These are phyloP conservation scores for Fusarium sp. DNA, from an alignment of 2,329 filamentous ascomycete genomes.

Conservation along the genomic window DNA sequence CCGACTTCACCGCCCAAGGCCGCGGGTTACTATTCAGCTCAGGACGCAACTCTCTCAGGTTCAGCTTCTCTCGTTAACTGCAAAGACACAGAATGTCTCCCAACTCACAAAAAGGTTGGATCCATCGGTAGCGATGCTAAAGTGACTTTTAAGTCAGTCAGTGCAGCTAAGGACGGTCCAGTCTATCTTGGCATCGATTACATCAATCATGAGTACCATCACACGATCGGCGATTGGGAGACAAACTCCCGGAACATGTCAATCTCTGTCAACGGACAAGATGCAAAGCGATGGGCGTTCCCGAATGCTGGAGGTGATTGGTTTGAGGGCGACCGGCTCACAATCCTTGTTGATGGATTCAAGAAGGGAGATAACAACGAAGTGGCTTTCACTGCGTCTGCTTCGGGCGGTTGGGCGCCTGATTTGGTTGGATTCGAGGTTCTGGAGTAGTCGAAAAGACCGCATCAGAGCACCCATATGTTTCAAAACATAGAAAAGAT, in stretches of 20 bases:
- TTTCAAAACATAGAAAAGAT: accelerated
- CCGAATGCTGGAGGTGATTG: slow-evolving; percentile 62
- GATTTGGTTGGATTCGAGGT: slow-evolving; percentile 57
- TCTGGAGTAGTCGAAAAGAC: not conserved
- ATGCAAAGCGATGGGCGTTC: slow-evolving; percentile 58
- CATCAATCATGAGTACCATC: slow-evolving; percentile 63
- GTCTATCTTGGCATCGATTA: slow-evolving; percentile 60
- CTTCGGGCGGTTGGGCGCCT: slow-evolving; percentile 48
- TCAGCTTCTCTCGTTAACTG: slow-evolving; percentile 51
- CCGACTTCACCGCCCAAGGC: slow-evolving; percentile 35
- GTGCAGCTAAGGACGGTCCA: slow-evolving; percentile 43
- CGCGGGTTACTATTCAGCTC: slow-evolving; percentile 53
- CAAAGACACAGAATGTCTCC: slow-evolving; percentile 52
- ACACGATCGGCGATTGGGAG: slow-evolving; percentile 55
- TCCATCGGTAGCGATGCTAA: slow-evolving; percentile 49
- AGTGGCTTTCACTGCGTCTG: slow-evolving; percentile 48
- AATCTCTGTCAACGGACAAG: slow-evolving; percentile 56
- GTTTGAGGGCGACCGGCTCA: slow-evolving; percentile 59
- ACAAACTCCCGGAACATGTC: slow-evolving; percentile 63
- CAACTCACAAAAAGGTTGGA: slow-evolving; percentile 55
- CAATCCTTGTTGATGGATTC: slow-evolving; percentile 58
- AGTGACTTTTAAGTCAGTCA: slow-evolving; percentile 50
- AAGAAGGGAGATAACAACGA: slow-evolving; percentile 51
- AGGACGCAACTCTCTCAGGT: slow-evolving; percentile 51
- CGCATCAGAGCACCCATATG: not conserved